Base-by-base conservation (phyloP, 202 grass and related monocot species). In the Digitaria exilis region DNA sequence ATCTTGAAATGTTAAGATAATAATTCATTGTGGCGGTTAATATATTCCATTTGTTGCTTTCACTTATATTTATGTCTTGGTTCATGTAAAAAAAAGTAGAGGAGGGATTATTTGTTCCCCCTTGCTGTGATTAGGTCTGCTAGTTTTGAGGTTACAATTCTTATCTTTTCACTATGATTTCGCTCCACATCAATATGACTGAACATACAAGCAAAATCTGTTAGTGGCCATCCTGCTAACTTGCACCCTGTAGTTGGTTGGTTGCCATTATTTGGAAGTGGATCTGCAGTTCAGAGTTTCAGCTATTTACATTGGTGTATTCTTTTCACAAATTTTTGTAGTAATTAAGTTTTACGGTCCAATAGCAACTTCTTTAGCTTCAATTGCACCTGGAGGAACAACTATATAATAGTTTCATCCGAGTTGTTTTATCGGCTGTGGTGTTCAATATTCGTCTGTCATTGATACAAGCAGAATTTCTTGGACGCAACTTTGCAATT, bases 131-230 rank as follows among this genome's bases (percentile, higher is more conserved):
- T 79, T 68, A 29, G 69, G 22, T 87, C 43, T 57, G 44, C 18
- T n/a, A 7, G 30, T 63, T 81, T 74, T 44, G 11, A 44, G 29
- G 24, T 39, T 39, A 10, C 41, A 86, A 35, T 69, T 52, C 4
- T 16, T n/a, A 54, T 69, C 26, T 73, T 81, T 14, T 77, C 77
- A 5, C 37, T 24, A 69, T 79, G 43, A 75, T 80, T 83, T 77
- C 77, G 44, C 48, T 75, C 64, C 13, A 7, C 65, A 46, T 83
- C n/a, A n/a, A 84, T 51, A 84, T 69, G 84, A 35, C 48, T 63
- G 42, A 65, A 78, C 49, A 79, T 56, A 69, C 68, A 78, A 82
- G 80, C 80, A 76, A 87, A 87, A 16, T 64, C 67, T 65, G 44
- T 6, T 44, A 16, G 61, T 90, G n/a, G 52, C 28, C 12, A 63